Conservation (phyloP, 2,329 filamentous ascomycete species). For the Neonectria ditissima region DNA sequence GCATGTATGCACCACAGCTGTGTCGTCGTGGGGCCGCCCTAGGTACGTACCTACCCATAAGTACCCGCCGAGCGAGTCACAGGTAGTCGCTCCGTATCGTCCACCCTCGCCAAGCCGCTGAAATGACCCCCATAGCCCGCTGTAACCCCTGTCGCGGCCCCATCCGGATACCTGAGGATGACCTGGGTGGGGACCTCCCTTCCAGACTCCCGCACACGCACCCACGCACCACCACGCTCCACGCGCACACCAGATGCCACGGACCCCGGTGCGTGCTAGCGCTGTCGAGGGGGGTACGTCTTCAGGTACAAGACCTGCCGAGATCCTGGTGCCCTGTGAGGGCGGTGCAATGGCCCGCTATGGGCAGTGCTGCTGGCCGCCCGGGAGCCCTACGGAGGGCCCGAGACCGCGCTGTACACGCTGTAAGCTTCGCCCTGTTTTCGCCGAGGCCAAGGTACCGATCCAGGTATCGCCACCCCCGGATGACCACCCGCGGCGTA, state of each 20-base stretch:
- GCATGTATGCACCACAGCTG: constrained; percentile 43
- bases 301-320: constrained; percentile 18
- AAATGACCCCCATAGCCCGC: constrained; percentile 13
- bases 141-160: constrained; percentile 12
- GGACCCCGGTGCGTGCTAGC: constrained; percentile 41
- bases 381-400: constrained; percentile 23
- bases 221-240: constrained; percentile 33
- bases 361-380: constrained; percentile 20
- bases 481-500: constrained; percentile 35
- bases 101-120: constrained; percentile 6
- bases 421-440: constrained; percentile 9
- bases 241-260: constrained; percentile 45
- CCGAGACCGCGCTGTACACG: constrained; percentile 23
- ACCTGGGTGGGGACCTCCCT: constrained; percentile 31
- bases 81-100: constrained; percentile 32
- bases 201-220: constrained; percentile 32
- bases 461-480: constrained; percentile 34
- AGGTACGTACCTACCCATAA: constrained; percentile 31
- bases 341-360: constrained; percentile 23
- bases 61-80: constrained; percentile 20
- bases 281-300: constrained; percentile 20
- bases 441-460: constrained; percentile 15
- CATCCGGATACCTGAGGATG: constrained; percentile 22
- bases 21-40: constrained; percentile 36
- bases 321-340: constrained; percentile 11